These are phyloP conservation scores for Priceomyces medius DNA, from an alignment of 805 yeast species.

Conservation along the genomic window DNA sequence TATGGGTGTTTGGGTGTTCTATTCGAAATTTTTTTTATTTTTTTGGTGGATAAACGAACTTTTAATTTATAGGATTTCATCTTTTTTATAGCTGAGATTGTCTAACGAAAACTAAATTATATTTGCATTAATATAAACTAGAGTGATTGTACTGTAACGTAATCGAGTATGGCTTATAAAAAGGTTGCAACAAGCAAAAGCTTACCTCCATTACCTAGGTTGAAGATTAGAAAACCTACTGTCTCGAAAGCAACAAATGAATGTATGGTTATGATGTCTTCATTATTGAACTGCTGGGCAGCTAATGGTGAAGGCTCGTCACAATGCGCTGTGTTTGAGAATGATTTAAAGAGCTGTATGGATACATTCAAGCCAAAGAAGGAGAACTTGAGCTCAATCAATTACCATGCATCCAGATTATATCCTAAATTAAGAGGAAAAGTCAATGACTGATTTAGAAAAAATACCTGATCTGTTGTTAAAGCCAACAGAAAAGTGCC, in stretches of 20 bases:
- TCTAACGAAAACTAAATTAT: background rate
- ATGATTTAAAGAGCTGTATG: conserved; percentile 76
- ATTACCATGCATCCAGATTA: conserved; percentile 57
- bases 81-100: background rate
- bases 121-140: conserved; percentile 1
- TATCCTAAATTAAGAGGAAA: conserved; percentile 53
- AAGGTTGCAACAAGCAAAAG: conserved; percentile 41
- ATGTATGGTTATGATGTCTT: conserved; percentile 79
- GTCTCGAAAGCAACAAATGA: conserved; percentile 60
- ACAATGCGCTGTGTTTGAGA: conserved; percentile 63
- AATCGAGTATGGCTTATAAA: conserved; percentile 37
- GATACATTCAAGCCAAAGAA: conserved; percentile 41
- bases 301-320: conserved; percentile 83
- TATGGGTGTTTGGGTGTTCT: background rate
- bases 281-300: conserved; percentile 92
- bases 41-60: conserved; percentile 1
- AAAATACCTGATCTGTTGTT: too few species aligned
- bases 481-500: background rate
- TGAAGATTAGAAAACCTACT: conserved; percentile 66
- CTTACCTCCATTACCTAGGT: conserved; percentile 70
- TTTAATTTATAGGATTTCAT: background rate
- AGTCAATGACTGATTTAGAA: conserved; percentile 25
- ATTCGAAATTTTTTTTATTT: background rate
- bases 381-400: conserved; percentile 45
- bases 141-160: conserved; percentile 3